These are phyloP conservation scores for Candida anglica DNA, from an alignment of 805 yeast species.

Conservation along the genomic window DNA sequence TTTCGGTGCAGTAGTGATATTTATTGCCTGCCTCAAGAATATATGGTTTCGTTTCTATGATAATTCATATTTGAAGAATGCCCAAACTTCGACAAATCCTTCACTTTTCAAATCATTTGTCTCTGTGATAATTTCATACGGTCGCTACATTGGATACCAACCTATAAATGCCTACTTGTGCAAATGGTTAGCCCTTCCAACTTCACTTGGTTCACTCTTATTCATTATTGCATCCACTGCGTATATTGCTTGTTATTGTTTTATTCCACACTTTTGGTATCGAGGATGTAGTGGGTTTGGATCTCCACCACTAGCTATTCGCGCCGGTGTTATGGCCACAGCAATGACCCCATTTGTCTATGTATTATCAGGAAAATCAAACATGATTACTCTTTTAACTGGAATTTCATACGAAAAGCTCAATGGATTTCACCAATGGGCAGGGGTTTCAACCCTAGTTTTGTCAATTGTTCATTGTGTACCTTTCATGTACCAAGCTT, in stretches of 20 bases:
- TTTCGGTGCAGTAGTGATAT: constrained; percentile 34
- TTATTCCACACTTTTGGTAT: constrained; percentile 48
- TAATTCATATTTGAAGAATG: constrained; percentile 9
- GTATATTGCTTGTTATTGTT: constrained; percentile 34
- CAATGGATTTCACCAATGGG: constrained; percentile 48
- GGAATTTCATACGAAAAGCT: constrained; percentile 57
- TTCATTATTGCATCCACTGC: constrained; percentile 30
- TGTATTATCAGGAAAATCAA: constrained; percentile 50
- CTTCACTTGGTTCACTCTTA: constrained; percentile 32
- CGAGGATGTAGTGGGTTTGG: constrained; percentile 54
- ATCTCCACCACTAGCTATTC: constrained; percentile 51
- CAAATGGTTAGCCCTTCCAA: constrained; percentile 27
- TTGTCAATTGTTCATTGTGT: constrained; percentile 47
- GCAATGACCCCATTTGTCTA: constrained; percentile 50
- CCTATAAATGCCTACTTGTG: constrained; percentile 21
- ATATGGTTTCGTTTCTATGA: constrained; percentile 24
- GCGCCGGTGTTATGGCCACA: constrained; percentile 49
- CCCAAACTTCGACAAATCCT: constrained; percentile 11
- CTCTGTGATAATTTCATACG: constrained; percentile 29
- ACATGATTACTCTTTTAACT: constrained; percentile 44
- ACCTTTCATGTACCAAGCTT: constrained; percentile 45
- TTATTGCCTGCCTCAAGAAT: constrained; percentile 30
- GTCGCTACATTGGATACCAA: constrained; percentile 30
- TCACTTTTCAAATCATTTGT: constrained; percentile 17
- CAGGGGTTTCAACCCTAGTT: constrained; percentile 37